Conservation (phyloP, 345 rosid genomes). For the Punica granatum region DNA sequence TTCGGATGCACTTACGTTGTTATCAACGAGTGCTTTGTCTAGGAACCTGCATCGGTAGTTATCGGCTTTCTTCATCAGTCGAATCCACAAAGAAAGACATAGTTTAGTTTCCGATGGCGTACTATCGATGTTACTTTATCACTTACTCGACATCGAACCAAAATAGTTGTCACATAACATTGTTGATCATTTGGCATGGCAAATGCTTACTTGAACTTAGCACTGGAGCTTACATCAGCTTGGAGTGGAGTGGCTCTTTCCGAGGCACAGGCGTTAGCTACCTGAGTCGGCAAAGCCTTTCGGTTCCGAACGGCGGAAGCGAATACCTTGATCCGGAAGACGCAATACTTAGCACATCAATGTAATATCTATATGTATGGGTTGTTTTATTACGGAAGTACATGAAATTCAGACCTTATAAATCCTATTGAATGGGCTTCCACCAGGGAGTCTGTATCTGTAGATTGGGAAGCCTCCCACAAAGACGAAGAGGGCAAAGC, state of each 20-base stretch:
- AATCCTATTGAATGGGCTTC: slow-evolving; percentile 40
- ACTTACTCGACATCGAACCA: too few species aligned
- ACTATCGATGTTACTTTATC: too few species aligned
- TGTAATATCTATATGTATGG: too few species aligned
- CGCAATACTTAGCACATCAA: neutral
- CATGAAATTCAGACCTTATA: slow-evolving; percentile 14
- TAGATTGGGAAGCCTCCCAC: slow-evolving; percentile 34
- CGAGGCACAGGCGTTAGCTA: neutral
- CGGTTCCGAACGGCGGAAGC: slow-evolving; percentile 35
- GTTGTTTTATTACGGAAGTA: neutral
- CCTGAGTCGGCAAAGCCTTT: slow-evolving; percentile 19
- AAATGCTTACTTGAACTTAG: slow-evolving; percentile 29
- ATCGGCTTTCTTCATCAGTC: too few species aligned
- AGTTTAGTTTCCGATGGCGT: too few species aligned
- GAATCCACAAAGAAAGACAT: too few species aligned
- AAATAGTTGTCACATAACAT: too few species aligned
- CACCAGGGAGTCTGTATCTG: slow-evolving; percentile 33
- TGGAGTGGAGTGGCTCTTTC: slow-evolving; percentile 1
- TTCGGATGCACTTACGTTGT: slow-evolving; percentile 17
- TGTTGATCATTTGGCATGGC: too few species aligned
- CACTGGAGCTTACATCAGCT: slow-evolving; percentile 7
- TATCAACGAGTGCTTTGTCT: slow-evolving; percentile 31
- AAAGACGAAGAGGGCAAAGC: slow-evolving; percentile 32
- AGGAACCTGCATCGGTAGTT: slow-evolving; percentile 38
- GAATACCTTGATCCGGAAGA: slow-evolving; percentile 25